Conservation (phyloP, 73 alveolate genomes). For the Durusdinium trenchii region DNA sequence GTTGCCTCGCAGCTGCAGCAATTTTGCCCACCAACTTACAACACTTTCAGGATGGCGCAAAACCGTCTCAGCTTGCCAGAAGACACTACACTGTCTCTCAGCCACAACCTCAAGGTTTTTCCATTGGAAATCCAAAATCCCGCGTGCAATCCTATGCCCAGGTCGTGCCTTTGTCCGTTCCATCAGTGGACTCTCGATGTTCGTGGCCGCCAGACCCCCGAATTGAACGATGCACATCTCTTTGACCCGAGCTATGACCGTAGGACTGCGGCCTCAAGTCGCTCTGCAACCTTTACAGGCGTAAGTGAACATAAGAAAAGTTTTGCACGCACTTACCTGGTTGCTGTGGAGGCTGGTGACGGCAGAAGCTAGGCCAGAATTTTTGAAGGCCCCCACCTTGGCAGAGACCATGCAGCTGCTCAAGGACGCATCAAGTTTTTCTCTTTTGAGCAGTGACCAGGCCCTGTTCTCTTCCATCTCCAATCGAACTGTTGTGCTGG, state of each 20-base stretch:
- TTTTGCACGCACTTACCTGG: background rate
- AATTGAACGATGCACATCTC: background rate
- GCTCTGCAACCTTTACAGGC: conserved; percentile 81
- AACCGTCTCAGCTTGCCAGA: conserved; percentile 36
- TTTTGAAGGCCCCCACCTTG: conserved; percentile 30
- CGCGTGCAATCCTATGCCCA: background rate
- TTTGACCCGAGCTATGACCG: background rate
- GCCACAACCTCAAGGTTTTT: background rate
- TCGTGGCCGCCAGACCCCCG: conserved; percentile 51
- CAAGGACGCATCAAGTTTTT: background rate
- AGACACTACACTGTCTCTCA: background rate
- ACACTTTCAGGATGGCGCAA: conserved; percentile 57
- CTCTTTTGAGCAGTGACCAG: background rate
- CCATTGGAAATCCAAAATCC: background rate
- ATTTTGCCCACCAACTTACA: background rate
- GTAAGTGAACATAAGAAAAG: background rate
- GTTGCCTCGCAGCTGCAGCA: background rate
- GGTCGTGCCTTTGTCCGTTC: conserved; percentile 77
- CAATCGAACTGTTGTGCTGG: conserved; percentile 74
- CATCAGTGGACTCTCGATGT: conserved; percentile 74
- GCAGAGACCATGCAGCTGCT: background rate
- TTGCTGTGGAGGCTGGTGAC: conserved; percentile 18
- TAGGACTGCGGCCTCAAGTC: conserved; percentile 84
- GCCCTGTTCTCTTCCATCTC: conserved; percentile 88
- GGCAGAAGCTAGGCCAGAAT: conserved; percentile 18